Conservation (phyloP, 139 green algal genomes). For the Tetraselmis striata region DNA sequence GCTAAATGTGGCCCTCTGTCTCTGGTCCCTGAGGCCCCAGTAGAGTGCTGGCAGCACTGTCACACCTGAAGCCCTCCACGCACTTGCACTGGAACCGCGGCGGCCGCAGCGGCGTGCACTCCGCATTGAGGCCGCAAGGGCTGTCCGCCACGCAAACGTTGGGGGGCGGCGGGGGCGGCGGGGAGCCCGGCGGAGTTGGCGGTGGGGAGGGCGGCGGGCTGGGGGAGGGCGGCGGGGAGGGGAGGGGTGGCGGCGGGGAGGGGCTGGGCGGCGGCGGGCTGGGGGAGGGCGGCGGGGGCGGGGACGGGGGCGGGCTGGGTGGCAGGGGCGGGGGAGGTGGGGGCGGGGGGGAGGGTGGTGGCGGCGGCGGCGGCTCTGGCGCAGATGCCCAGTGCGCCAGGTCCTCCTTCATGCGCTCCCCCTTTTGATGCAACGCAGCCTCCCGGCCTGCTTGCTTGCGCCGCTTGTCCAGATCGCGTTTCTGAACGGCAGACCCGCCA, state of each 20-base stretch:
- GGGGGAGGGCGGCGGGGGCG: not conserved
- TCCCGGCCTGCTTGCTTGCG: not conserved
- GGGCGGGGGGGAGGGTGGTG: not conserved
- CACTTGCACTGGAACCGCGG: slow-evolving; percentile 10
- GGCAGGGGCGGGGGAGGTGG: not conserved
- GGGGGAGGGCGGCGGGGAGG: not conserved
- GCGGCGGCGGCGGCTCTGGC: not conserved
- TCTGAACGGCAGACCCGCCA: not conserved
- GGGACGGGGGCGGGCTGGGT: not conserved
- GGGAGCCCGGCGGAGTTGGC: not conserved
- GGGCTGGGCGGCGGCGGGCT: not conserved
- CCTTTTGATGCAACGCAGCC: not conserved
- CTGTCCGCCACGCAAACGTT: slow-evolving; percentile 8
- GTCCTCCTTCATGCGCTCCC: not conserved
- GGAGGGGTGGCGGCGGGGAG: not conserved
- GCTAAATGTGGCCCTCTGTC: too few species aligned
- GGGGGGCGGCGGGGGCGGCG: slow-evolving; percentile 6
- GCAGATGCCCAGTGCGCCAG: not conserved
- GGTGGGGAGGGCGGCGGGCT: not conserved
- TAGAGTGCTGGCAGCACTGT: too few species aligned
- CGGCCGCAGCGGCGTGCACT: not conserved
- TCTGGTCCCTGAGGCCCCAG: too few species aligned
- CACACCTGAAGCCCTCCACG: slow-evolving; percentile 6
- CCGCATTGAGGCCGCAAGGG: slow-evolving; percentile 8
- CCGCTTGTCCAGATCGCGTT: not conserved